phyloP scores from a whole-genome alignment of 2,329 filamentous ascomycete species.

The Cladophialophora yegresii region DNA sequence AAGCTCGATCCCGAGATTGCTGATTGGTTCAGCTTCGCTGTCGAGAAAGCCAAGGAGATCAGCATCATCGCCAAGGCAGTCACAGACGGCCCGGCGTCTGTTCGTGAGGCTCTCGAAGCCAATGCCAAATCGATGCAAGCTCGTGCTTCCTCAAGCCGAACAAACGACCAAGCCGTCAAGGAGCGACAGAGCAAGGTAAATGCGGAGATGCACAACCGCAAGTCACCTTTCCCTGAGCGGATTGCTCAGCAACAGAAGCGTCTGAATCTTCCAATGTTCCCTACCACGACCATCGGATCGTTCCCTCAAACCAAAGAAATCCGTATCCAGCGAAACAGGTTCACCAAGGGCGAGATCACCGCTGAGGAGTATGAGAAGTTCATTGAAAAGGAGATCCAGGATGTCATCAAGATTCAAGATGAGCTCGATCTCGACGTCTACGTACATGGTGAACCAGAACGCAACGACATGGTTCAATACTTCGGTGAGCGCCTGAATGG shows the following conservation, averaged over 20 bases:
- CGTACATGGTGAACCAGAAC: constrained; percentile 98
- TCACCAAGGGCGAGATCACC: constrained; percentile 98
- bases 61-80: constrained; percentile 95
- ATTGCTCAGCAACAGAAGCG: constrained; percentile 86
- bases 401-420: constrained; percentile 94
- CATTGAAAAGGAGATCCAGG: constrained; percentile 97
- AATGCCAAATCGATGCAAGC: constrained; percentile 93
- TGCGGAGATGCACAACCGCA: constrained; percentile 82
- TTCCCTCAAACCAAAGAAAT: constrained; percentile 99
- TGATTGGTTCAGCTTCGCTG: constrained; percentile 98
- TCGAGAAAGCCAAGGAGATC: constrained; percentile 90
- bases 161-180: constrained; percentile 97
- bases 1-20: constrained; percentile 89
- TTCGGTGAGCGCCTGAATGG: constrained; percentile 96
- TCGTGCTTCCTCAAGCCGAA: constrained; percentile 87
- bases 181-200: constrained; percentile 89
- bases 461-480: constrained; percentile 99
- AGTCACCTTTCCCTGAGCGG: constrained; percentile 81
- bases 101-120: constrained; percentile 86
- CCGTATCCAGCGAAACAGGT: constrained; percentile 93
- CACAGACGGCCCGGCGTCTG: constrained; percentile 83
- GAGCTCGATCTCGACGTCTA: constrained; percentile 96
- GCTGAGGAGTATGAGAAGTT: constrained; percentile 94
- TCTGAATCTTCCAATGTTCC: constrained; percentile 94
- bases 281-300: constrained; percentile 97